phyloP scores from a whole-genome alignment of 768 basidiomycete genomes.

The Tulasnella sp. region DNA sequence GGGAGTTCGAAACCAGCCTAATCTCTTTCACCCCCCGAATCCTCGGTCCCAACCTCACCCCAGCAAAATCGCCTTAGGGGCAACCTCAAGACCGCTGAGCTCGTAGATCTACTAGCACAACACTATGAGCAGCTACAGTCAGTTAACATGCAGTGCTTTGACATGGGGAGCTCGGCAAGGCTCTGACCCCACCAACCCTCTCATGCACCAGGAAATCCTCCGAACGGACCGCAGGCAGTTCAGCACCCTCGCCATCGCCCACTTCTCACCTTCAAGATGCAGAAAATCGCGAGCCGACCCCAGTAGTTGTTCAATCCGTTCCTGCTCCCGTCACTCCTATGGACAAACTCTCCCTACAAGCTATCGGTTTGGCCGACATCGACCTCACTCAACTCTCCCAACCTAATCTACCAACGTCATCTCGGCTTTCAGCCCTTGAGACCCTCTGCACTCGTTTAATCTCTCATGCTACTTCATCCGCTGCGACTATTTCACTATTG shows the following conservation, averaged over 20 bases:
- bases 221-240: constrained; percentile 18
- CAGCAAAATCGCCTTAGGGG: constrained; percentile 27
- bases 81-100: constrained; percentile 27
- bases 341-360: constrained; percentile 16
- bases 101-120: constrained; percentile 19
- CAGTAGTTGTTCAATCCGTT: constrained; percentile 1
- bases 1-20: constrained; percentile 20
- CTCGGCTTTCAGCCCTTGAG: constrained; percentile 22
- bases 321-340: constrained; percentile 11
- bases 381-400: constrained; percentile 16
- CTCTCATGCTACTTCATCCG: constrained; percentile 20
- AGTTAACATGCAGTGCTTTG: neutral
- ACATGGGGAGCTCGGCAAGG: neutral
- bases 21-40: neutral
- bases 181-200: neutral
- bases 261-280: constrained; percentile 8
- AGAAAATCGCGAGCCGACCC: constrained; percentile 17
- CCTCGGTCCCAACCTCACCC: neutral
- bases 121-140: constrained; percentile 26
- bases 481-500: constrained; percentile 15
- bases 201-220: constrained; percentile 12
- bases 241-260: constrained; percentile 2
- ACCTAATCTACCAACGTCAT: neutral
- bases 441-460: constrained; percentile 25
- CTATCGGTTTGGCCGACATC: constrained; percentile 18